Base-by-base conservation (phyloP, 176 grass and related monocot species). In the Olyra latifolia region DNA sequence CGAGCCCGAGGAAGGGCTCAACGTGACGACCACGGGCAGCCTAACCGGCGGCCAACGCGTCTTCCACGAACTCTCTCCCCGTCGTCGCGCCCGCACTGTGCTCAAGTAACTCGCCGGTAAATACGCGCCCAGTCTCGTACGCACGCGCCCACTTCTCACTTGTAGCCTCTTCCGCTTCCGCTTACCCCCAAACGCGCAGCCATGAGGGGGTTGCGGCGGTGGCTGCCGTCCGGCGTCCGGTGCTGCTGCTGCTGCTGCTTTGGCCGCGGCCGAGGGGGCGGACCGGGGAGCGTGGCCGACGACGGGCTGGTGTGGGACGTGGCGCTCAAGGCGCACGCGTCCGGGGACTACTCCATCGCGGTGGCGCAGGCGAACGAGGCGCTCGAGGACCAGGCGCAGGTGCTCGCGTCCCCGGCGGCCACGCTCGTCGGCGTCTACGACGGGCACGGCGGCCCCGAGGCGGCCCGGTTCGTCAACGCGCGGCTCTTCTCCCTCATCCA, bases 401-500 rank as follows among this genome's bases (percentile, higher is more conserved):
- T 95, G 68, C 65, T 86, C 23, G 87, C 57, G 0, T 49, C 87
- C 4, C 87, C 87, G 1, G 62, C 25, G 25, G 54, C 76, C 10
- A 89, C 87, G 69, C 84, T 98, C 70, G 92, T 91, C 58, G 85
- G 90, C 80, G 85, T 89, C 19, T 87, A 85, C 52, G 88, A 94
- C 57, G 89, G 91, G 2, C 82, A 88, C 48, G 87, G 95, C 39
- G 93, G 85, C 10, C 80, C 84, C 43, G 87, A 92, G 80, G 89
- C 93, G 10, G 95, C 92, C 0, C 85, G 95, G 14, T 84, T 98
- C 70, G 85, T 87, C 78, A 93, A 98, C 84, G 84, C 85, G 7
- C 87, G 90, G 9, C 87, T 98, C 89, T 98, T 98, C 88, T 87
- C 93, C 80, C 80, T 92, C 69, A 89, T 89, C 76, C 87, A 89